phyloP scores from a whole-genome alignment of 495 filamentous ascomycete species.

The Bryoglossum gracile region DNA sequence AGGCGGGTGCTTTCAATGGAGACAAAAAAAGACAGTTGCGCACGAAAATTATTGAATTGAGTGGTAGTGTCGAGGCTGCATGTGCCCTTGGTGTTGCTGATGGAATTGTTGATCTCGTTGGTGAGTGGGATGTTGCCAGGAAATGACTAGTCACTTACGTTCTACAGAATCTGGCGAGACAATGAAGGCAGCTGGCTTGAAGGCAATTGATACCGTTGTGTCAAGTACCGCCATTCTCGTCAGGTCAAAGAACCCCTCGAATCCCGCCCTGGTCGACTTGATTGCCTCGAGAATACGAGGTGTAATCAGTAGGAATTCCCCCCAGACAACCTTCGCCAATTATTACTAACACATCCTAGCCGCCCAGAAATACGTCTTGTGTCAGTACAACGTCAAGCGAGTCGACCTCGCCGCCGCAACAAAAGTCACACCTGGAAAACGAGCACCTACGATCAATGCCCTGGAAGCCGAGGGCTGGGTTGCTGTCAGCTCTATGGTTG shows the following conservation, averaged over 20 bases:
- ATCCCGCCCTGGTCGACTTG: constrained; percentile 67
- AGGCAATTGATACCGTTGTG: constrained; percentile 89
- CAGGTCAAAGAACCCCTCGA: constrained; percentile 80
- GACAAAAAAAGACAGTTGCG: constrained; percentile 39
- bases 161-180: constrained; percentile 88
- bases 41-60: constrained; percentile 86
- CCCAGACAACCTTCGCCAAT: constrained; percentile 4
- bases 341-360: constrained; percentile 35
- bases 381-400: constrained; percentile 89
- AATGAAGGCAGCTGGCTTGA: constrained; percentile 95
- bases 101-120: constrained; percentile 95
- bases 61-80: constrained; percentile 93
- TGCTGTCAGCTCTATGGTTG: constrained; percentile 87
- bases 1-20: constrained; percentile 29
- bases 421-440: constrained; percentile 85
- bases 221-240: constrained; percentile 82
- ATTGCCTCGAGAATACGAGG: constrained; percentile 79
- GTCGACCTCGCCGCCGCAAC: constrained; percentile 55
- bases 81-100: constrained; percentile 94
- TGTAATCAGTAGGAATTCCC: constrained; percentile 84
- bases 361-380: constrained; percentile 90
- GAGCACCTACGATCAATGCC: constrained; percentile 81
- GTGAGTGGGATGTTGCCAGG: constrained; percentile 39
- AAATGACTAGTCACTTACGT: constrained; percentile 5
- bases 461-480: constrained; percentile 90